Evolutionary conservation across 2,329 filamentous ascomycete species (phyloP).

Genomic region (Colletotrichum sp.): DNA sequence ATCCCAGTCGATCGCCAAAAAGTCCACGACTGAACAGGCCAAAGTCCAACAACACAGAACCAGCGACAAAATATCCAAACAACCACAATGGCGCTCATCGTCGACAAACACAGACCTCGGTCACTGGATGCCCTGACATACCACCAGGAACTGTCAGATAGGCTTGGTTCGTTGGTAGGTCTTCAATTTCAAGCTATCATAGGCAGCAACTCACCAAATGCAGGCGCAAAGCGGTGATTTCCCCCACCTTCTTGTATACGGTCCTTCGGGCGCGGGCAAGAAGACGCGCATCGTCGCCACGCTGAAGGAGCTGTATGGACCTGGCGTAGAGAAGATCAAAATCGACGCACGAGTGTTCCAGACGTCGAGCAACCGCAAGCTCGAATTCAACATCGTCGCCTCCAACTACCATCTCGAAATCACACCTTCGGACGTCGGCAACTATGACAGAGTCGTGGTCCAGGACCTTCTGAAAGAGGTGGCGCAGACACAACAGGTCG

Average conservation of each 20-base stretch:
- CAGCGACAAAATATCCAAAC: conserved; percentile 9
- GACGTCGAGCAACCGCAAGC: conserved; percentile 92
- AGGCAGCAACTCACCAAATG: conserved; percentile 7
- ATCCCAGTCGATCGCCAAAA: conserved; percentile 15
- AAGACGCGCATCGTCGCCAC: conserved; percentile 97
- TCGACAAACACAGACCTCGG: conserved; percentile 75
- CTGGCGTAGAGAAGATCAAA: conserved; percentile 99
- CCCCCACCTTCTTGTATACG: conserved; percentile 95
- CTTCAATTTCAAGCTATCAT: neutral
- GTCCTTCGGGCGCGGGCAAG: conserved; percentile 94
- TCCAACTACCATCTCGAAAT: conserved; percentile 99
- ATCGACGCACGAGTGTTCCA: conserved; percentile 98
- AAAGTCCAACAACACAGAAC: neutral
- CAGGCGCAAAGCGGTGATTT: conserved; percentile 98
- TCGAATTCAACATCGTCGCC: conserved; percentile 98
- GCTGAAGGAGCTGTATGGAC: conserved; percentile 91
- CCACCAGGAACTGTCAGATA: conserved; percentile 85
- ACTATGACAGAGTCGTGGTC: conserved; percentile 93
- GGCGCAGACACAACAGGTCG: conserved; percentile 98
- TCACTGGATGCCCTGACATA: conserved; percentile 83
- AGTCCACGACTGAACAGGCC: neutral
- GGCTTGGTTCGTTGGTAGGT: conserved; percentile 83
- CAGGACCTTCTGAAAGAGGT: conserved; percentile 98
- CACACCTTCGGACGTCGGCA: conserved; percentile 94
- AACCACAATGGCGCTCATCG: conserved; percentile 67